Evolutionary conservation across 305 asterid species (phyloP), one percentile per base, ranked within the genome.

Genomic region (Solanum hybrid): DNA sequence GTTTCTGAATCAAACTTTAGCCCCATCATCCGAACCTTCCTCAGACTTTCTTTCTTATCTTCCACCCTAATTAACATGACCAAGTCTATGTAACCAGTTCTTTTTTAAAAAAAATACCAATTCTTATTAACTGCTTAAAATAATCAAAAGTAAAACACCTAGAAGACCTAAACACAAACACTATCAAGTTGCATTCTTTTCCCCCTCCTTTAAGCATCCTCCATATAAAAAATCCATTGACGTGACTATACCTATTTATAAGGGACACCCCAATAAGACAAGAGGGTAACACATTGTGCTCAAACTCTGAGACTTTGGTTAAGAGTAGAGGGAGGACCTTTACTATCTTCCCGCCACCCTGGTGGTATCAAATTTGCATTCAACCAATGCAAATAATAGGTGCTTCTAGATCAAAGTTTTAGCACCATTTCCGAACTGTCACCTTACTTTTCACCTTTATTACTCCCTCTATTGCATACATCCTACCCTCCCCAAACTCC

Each of bases 61-160:
- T 93, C 93, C 93, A 92, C 87, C 94, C 79, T 61, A 85, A 90
- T 91, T 92, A 97, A 91, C 95, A 94, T 92, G 88, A 94, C 93
- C 93, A 96, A 38, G 24, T 17, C 24, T 57, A 51, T 51, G 4
- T 15, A 51, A 15, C 68, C 68, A 15, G 10, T 45, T 45, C 17
- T 45, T 41, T 45, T 14, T 0, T 0, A 14, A 45, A 45, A 45
- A 45, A 45, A 17, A 93, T 91, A 94, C 93, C 93, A 95, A 38
- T 93, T 95, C 98, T 85, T 93, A 93, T 90, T 94, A 92, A 95
- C 99, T 20, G 95, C 37, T 79, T 36, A 45, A 9, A 61, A 79
- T 87, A 32, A 17, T 37, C 65, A 13, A 5, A 26, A 75, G 79
- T 36, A 81, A 82, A 61, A 89, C 88, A n/a, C 82, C 36, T 29